Conservation (phyloP, 179 eudicot genomes). For the Beta macrorhiza region DNA sequence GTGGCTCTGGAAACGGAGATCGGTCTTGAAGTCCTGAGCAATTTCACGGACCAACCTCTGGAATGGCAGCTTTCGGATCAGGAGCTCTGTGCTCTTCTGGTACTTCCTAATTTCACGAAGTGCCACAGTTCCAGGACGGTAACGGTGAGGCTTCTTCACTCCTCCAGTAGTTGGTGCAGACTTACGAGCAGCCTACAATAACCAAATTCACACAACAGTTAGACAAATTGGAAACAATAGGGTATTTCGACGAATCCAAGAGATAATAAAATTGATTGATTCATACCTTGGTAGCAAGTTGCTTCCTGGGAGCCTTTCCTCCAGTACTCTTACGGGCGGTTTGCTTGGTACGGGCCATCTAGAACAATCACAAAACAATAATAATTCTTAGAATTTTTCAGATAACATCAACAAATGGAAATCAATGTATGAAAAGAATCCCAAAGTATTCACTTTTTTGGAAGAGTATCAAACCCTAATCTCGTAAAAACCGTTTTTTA, state of each 20-base stretch:
- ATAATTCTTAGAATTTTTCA: neutral
- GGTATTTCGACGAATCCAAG: too few species aligned
- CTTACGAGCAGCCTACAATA: conserved; percentile 65
- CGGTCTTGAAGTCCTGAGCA: conserved; percentile 96
- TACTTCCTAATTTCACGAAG: conserved; percentile 98
- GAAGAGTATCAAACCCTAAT: too few species aligned
- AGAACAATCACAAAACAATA: neutral
- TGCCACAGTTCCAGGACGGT: conserved; percentile 81
- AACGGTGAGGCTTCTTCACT: conserved; percentile 85
- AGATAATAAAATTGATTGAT: too few species aligned
- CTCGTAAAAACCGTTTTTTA: too few species aligned
- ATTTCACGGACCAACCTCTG: conserved; percentile 99
- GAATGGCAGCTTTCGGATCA: conserved; percentile 94
- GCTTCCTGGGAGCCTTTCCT: conserved; percentile 90
- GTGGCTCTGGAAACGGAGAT: conserved; percentile 94
- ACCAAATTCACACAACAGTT: neutral
- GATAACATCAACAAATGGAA: neutral
- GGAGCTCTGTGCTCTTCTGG: conserved; percentile 93
- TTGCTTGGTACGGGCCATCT: conserved; percentile 93
- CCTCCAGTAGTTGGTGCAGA: conserved; percentile 91
- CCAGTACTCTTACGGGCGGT: conserved; percentile 85
- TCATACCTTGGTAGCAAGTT: conserved; percentile 65
- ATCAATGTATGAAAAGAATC: too few species aligned
- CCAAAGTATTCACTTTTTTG: too few species aligned
- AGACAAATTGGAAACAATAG: neutral